These are phyloP conservation scores for Metschnikowia santaceciliae DNA, from an alignment of 805 yeast genomes.

Conservation along the genomic window DNA sequence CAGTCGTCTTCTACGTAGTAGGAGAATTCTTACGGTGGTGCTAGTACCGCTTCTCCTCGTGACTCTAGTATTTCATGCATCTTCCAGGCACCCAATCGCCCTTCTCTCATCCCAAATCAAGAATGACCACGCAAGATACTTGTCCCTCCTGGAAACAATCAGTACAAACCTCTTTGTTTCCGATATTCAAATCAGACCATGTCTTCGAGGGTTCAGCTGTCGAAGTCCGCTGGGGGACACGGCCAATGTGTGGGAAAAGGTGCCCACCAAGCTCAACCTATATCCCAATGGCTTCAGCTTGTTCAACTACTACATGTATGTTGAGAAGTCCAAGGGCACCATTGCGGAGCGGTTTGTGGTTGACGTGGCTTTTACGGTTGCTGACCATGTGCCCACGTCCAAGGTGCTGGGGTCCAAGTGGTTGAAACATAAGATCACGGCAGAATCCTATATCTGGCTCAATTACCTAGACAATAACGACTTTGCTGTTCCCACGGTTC, in stretches of 20 bases:
- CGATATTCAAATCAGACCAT: conserved; percentile 12
- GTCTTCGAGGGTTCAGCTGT: conserved; percentile 17
- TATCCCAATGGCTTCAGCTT: conserved; percentile 8
- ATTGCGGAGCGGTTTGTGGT: conserved; percentile 10
- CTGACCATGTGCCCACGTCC: conserved; percentile 6
- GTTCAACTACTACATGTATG: conserved; percentile 18
- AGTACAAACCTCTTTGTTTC: conserved; percentile 10
- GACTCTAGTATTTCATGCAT: conserved; percentile 7
- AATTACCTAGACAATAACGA: conserved; percentile 11
- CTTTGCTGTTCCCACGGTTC: conserved; percentile 16
- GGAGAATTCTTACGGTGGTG: conserved; percentile 11
- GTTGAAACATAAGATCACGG: conserved; percentile 5
- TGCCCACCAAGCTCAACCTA: conserved; percentile 14
- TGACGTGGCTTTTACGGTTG: conserved; percentile 10
- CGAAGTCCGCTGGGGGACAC: conserved; percentile 1
- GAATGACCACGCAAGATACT: neutral
- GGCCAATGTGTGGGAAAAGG: conserved; percentile 9
- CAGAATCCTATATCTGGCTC: conserved; percentile 13
- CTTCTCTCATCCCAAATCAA: conserved; percentile 2
- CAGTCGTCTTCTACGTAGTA: conserved; percentile 9
- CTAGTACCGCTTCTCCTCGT: conserved; percentile 8
- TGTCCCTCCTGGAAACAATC: conserved; percentile 13
- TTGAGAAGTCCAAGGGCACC: conserved; percentile 8
- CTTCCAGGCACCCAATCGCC: neutral
- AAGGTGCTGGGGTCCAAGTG: conserved; percentile 7